phyloP scores from a whole-genome alignment of 305 asterid species.

The Nicotiana rustica region DNA sequence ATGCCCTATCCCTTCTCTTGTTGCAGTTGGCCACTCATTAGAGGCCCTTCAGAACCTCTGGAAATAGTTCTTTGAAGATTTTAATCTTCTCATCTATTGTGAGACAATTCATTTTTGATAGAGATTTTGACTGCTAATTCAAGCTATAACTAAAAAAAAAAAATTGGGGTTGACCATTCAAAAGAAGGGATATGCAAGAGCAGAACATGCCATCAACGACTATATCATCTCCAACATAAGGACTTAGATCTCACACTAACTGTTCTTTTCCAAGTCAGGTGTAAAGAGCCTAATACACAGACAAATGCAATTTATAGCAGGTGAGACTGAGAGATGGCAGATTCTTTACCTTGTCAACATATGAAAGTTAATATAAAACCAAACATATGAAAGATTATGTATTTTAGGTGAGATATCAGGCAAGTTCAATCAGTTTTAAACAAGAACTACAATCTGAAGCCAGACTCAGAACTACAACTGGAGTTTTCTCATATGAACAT shows the following conservation, averaged over 20 bases:
- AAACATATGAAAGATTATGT: not conserved
- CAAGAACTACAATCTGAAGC: too few relatives aligned
- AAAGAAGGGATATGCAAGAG: not conserved
- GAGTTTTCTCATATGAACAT: too few relatives aligned
- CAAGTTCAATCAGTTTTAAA: too few relatives aligned
- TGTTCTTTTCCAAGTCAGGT: not conserved
- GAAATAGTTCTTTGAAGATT: too few relatives aligned
- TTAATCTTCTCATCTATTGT: not conserved
- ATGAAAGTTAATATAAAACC: slow-evolving; percentile 14
- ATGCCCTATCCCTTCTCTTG: not conserved
- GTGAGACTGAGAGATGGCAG: not conserved
- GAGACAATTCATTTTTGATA: not conserved
- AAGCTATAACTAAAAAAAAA: not conserved
- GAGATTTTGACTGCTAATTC: slow-evolving; percentile 20
- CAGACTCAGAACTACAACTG: too few relatives aligned
- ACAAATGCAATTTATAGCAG: slow-evolving; percentile 7
- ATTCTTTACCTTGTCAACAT: not conserved
- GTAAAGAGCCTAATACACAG: not conserved
- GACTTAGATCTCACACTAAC: not conserved
- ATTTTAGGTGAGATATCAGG: too few relatives aligned
- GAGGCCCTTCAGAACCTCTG: not conserved
- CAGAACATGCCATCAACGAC: slow-evolving; percentile 15
- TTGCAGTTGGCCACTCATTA: not conserved
- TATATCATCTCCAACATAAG: slow-evolving; percentile 18
- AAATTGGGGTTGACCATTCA: slow-evolving; percentile 3